phyloP scores from a whole-genome alignment of 371 early-diverging fungal genomes.

The Mucor saturninus region DNA sequence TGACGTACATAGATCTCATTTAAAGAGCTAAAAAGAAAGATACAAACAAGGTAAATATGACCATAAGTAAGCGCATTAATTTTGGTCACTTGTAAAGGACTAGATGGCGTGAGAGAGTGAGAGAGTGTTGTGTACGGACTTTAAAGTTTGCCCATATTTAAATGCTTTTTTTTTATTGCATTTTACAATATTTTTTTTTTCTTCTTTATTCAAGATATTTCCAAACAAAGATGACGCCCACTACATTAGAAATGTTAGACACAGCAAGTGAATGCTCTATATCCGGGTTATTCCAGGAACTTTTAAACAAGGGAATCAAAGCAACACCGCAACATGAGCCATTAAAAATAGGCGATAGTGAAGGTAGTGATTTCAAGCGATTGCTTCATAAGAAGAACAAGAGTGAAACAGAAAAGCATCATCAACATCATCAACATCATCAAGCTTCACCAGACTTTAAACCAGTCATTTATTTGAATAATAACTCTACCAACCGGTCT shows the following conservation, averaged over 20 bases:
- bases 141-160: too few relatives aligned
- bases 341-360: constrained; percentile 17
- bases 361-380: constrained; percentile 39
- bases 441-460: constrained; percentile 28
- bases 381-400: constrained; percentile 32
- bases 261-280: constrained; percentile 17
- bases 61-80: too few relatives aligned
- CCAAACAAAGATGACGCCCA: constrained; percentile 12
- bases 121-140: too few relatives aligned
- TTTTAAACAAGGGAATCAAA: constrained; percentile 10
- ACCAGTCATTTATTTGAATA: constrained; percentile 17
- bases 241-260: not conserved
- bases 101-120: too few relatives aligned
- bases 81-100: too few relatives aligned
- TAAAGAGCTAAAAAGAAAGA: too few relatives aligned
- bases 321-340: not conserved
- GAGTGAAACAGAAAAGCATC: not conserved
- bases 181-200: too few relatives aligned
- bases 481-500: constrained; percentile 5
- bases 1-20: too few relatives aligned
- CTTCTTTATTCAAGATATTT: too few relatives aligned
- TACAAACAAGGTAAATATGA: too few relatives aligned
- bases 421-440: constrained; percentile 10
- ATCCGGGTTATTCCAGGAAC: constrained; percentile 22
- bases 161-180: too few relatives aligned